A percentile compares a stretch with the other conserved stretches of the same genome.
phyloP scores from a whole-genome alignment of 1,284 basidiomycete genomes.

The Heterobasidion parviporum region DNA sequence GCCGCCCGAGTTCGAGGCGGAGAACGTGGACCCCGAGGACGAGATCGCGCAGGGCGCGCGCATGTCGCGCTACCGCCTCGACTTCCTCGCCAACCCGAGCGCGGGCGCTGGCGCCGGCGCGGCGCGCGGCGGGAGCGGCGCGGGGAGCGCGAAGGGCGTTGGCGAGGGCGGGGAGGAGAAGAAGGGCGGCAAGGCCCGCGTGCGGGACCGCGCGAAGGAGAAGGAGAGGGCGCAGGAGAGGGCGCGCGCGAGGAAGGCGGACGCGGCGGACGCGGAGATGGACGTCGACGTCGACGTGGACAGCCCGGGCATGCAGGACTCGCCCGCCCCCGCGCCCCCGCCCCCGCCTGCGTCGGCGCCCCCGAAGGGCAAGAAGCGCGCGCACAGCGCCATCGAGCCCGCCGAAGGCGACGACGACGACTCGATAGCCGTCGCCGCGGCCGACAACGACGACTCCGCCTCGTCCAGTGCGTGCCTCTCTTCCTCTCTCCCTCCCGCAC shows the following conservation, averaged over 20 bases:
- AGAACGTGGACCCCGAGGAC: slow-evolving; percentile 63
- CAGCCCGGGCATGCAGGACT: background rate
- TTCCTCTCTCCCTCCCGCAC: too few relatives aligned
- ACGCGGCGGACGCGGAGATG: background rate
- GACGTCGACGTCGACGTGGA: background rate
- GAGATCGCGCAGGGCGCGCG: slow-evolving; percentile 58
- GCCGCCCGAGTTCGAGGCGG: slow-evolving; percentile 37
- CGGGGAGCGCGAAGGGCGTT: slow-evolving; percentile 25
- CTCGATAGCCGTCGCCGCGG: too few relatives aligned
- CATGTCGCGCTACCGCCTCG: slow-evolving; percentile 58
- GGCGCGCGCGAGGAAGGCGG: background rate
- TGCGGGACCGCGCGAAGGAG: slow-evolving; percentile 2
- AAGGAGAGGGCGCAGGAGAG: background rate
- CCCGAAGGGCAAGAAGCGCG: background rate
- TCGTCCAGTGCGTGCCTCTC: too few relatives aligned
- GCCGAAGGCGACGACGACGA: background rate
- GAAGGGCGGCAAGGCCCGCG: slow-evolving; percentile 16
- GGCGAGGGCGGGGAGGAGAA: slow-evolving; percentile 35
- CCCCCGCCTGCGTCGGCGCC: background rate
- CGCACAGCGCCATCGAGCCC: background rate
- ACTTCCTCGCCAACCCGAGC: slow-evolving; percentile 53
- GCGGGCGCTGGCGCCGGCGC: slow-evolving; percentile 22
- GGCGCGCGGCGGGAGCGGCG: slow-evolving; percentile 21
- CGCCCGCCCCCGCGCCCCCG: too few relatives aligned
- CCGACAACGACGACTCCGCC: too few relatives aligned